Evolutionary conservation across 2,329 filamentous ascomycete genomes (phyloP), one percentile per base, ranked within the genome.

Genomic region (Fusarium hainanense): DNA sequence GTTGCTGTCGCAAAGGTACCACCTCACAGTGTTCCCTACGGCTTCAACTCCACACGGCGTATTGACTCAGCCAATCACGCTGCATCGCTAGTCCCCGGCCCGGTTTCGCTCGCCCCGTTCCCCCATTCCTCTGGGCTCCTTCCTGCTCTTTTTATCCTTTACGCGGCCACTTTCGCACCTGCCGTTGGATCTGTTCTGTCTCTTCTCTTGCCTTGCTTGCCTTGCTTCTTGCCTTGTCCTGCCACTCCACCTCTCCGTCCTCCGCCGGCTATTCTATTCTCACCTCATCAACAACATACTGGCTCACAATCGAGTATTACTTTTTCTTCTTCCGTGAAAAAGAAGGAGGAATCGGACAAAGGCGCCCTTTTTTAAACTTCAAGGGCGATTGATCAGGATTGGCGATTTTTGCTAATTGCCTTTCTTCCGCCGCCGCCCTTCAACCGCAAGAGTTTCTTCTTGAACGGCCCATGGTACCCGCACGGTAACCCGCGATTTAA

Each of bases 391-490:
- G 55, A 37, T 60, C 20, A 52, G 50, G 68, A 54, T 68, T 57
- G 34, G 62, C 58, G 67, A 59, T 58, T 56, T 59, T 46, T 64
- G 37, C 52, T 30, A 54, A 66, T 56, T 70, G 66, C 66, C 66
- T 55, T 66, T 57, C 44, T 47, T 61, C 54, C 49, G 69, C 63
- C 63, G 54, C 68, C 68, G 65, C 47, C 37, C 65, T 68, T 43
- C 56, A 49, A 58, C 65, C 48, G 43, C 62, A 55, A 72, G 64
- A 61, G 62, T 65, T 69, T 73, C 54, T 59, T 42, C 57, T 60
- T 57, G 59, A 62, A 68, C 62, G 58, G 64, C 68, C 60, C 73
- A 75, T 75, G 73, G 73, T 75, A 69, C 60, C 69, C 73, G 59
- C 60, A 70, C 70, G 69, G 73, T 63, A 74, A 54, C 60, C 63